phyloP scores from a whole-genome alignment of 2,329 filamentous ascomycete genomes.

The Botrytis squamosa region DNA sequence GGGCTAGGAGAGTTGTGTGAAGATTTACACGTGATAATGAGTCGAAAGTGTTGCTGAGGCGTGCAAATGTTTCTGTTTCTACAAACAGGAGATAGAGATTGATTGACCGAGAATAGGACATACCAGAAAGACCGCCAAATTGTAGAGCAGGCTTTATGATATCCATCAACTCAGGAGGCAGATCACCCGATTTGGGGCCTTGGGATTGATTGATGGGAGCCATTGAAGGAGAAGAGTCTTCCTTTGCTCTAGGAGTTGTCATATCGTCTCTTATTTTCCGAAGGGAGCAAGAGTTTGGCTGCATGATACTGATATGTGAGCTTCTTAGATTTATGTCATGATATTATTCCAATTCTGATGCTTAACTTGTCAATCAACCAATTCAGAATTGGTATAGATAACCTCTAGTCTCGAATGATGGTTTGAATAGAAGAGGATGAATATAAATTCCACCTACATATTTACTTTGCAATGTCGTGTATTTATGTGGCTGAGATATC shows the following conservation, averaged over 20 bases:
- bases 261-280: conserved; percentile 35
- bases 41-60: not conserved
- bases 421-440: not conserved
- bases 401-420: not conserved
- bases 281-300: conserved; percentile 32
- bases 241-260: conserved; percentile 21
- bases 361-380: not conserved
- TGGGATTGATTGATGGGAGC: conserved; percentile 1
- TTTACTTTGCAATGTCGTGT: not conserved
- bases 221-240: not conserved
- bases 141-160: conserved; percentile 54
- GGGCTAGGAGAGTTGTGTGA: not conserved
- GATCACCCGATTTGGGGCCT: conserved; percentile 17
- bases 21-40: not conserved
- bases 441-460: not conserved
- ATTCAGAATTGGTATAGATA: not conserved
- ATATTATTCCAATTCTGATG: not conserved
- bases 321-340: conserved; percentile 3
- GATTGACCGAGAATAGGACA: conserved; percentile 23
- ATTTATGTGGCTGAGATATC: not conserved
- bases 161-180: conserved; percentile 47
- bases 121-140: conserved; percentile 60
- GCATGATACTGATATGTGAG: conserved; percentile 25
- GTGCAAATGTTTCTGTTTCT: not conserved
- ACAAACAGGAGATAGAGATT: conserved; percentile 6